Evolutionary conservation across 352 stramenopile genomes (phyloP).

Genomic region (Pilasporangium apinafurcum): DNA sequence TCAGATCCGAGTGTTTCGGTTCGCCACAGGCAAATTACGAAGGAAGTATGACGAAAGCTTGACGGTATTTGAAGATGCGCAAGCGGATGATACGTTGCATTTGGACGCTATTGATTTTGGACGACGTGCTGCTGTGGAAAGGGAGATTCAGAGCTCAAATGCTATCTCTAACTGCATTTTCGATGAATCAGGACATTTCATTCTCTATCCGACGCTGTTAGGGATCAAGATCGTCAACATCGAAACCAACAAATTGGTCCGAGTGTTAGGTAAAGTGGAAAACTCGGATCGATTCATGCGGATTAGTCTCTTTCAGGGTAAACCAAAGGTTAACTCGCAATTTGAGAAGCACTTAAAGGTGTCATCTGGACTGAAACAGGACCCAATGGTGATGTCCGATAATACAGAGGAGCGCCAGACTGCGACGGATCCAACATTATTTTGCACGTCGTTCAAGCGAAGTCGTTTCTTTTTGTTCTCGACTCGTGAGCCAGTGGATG

Average conservation of each 20-base stretch:
- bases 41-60: slow-evolving; percentile 88
- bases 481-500: slow-evolving; percentile 88
- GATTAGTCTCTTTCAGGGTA: slow-evolving; percentile 92
- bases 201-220: slow-evolving; percentile 93
- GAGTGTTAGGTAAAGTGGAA: slow-evolving; percentile 93
- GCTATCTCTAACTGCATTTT: slow-evolving; percentile 88
- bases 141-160: slow-evolving; percentile 53
- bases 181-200: slow-evolving; percentile 94
- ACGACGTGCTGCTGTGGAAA: slow-evolving; percentile 78
- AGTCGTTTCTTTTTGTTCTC: slow-evolving; percentile 98
- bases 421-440: slow-evolving; percentile 79
- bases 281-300: slow-evolving; percentile 93
- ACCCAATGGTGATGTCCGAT: slow-evolving; percentile 61
- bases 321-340: slow-evolving; percentile 95
- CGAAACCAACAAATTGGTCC: slow-evolving; percentile 90
- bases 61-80: slow-evolving; percentile 84
- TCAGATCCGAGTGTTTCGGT: slow-evolving; percentile 88
- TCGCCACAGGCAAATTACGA: slow-evolving; percentile 82
- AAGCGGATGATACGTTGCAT: slow-evolving; percentile 63
- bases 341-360: slow-evolving; percentile 81
- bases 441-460: slow-evolving; percentile 86
- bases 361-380: slow-evolving; percentile 39
- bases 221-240: slow-evolving; percentile 97
- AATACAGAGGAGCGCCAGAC: slow-evolving; percentile 24
- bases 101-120: slow-evolving; percentile 87